Evolutionary conservation across 768 basidiomycete species (phyloP), one percentile per base, ranked within the genome.

Genomic region (Psilocybe sp.): DNA sequence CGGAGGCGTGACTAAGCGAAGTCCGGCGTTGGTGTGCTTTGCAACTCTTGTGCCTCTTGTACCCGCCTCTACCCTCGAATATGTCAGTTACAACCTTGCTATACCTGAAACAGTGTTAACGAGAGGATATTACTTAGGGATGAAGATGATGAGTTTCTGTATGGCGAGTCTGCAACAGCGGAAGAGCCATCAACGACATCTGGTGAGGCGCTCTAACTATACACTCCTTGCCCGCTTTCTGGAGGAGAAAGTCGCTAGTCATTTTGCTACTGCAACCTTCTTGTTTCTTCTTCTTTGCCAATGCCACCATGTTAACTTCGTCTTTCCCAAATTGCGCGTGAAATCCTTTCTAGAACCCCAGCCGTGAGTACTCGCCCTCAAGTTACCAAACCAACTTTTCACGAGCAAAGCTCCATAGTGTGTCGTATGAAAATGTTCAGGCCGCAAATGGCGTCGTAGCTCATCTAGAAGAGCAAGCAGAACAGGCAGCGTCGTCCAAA

Each of bases 131-230:
- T 43, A 36, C 38, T 4, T 56, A 84, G 81, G 80, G 86, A 89
- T 63, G 87, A 89, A 69, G 88, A 91, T 61, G 87, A 90, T 66
- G 86, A 87, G 19, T 89, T 86, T 63, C 69, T 89, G 54, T 90
- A 89, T 58, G 88, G 88, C 50, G 77, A 78, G 51, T 70, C 80
- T 38, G 56, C 70, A 8, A 61, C 64, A 51, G 51, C 69, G 39
- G 62, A 68, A 47, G 50, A 66, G 43, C 62, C 67, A 61, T 64
- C 65, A 49, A 63, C 64, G 49, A 59, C 65, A 54, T 71, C 76
- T 72, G 76, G 81, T 81, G 70, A 79, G 79, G 71, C 54, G 55
- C 55, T 55, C 55, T 44, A 44, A 51, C 46, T 45, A 40, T 52
- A 57, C 53, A 41, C 45, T 49, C 40, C 18, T 44, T 38, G 23